Conservation (phyloP, 306 rosid genomes). For the Cucurbita pepo region DNA sequence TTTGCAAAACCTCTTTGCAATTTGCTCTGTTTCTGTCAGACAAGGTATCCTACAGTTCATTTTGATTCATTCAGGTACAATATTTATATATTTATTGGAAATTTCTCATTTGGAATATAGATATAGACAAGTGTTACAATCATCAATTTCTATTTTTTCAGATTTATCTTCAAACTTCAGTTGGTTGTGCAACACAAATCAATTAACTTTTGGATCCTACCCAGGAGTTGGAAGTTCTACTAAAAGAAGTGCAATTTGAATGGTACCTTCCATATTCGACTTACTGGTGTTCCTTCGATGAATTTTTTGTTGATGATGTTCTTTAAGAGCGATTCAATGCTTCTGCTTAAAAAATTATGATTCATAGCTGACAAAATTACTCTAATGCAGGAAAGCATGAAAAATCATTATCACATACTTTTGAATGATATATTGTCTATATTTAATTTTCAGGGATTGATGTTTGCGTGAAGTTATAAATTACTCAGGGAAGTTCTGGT, state of each 20-base stretch:
- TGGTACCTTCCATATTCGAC: slow-evolving; percentile 7
- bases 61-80: slow-evolving; percentile 3
- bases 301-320: slow-evolving; percentile 3
- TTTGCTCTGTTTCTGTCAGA: slow-evolving; percentile 29
- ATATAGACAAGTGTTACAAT: not conserved
- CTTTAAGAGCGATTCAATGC: not conserved
- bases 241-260: slow-evolving; percentile 24
- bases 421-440: not conserved
- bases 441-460: not conserved
- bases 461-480: not conserved
- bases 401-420: not conserved
- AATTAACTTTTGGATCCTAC: not conserved
- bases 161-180: slow-evolving; percentile 12
- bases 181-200: slow-evolving; percentile 8
- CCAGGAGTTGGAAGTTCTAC: slow-evolving; percentile 12
- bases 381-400: not conserved
- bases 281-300: slow-evolving; percentile 4
- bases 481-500: not conserved
- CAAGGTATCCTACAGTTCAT: slow-evolving; percentile 7
- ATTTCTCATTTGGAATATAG: not conserved
- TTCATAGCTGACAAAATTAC: not conserved
- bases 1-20: slow-evolving; percentile 55
- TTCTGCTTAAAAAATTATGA: not conserved
- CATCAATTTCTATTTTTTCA: slow-evolving; percentile 2
- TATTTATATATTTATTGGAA: slow-evolving; percentile 20